Evolutionary conservation across 352 stramenopile species (phyloP).

Genomic region (Pythium rhizo-oryzae): DNA sequence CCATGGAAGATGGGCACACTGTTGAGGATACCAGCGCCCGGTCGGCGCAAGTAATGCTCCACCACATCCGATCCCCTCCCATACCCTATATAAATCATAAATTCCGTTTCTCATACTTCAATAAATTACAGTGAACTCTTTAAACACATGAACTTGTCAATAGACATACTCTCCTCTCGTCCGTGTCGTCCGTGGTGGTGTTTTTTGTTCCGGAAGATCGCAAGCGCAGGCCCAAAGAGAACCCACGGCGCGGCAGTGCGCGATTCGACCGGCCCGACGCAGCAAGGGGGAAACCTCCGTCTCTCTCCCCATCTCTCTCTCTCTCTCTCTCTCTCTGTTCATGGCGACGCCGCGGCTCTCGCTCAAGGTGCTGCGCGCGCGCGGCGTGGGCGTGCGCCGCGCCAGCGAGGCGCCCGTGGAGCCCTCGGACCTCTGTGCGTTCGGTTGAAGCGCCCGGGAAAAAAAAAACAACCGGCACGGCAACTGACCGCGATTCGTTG

Average conservation of each 20-base stretch:
- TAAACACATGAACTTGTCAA: neutral
- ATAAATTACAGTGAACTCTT: too few relatives aligned
- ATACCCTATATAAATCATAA: conserved; percentile 13
- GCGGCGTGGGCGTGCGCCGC: conserved; percentile 19
- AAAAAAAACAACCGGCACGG: too few relatives aligned
- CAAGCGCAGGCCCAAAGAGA: conserved; percentile 10
- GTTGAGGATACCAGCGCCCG: conserved; percentile 6
- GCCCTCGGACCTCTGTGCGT: conserved; percentile 22
- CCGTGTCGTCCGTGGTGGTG: neutral
- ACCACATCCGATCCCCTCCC: neutral
- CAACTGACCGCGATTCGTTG: too few relatives aligned
- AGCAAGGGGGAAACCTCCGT: too few relatives aligned
- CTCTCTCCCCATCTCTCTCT: neutral
- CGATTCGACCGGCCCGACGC: conserved; percentile 11
- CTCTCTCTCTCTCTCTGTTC: neutral
- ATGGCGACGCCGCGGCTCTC: conserved; percentile 24
- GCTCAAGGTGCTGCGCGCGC: conserved; percentile 25
- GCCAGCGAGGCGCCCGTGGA: conserved; percentile 13
- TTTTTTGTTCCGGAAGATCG: conserved; percentile 13
- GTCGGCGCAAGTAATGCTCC: neutral
- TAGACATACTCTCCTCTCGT: neutral
- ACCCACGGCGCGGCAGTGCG: neutral
- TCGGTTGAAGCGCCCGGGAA: too few relatives aligned
- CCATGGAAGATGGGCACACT: conserved; percentile 6
- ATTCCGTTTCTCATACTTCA: too few relatives aligned